Evolutionary conservation across 495 filamentous ascomycete species (phyloP), one percentile per base, ranked within the genome.

Genomic region (Geoglossum glabrum): DNA sequence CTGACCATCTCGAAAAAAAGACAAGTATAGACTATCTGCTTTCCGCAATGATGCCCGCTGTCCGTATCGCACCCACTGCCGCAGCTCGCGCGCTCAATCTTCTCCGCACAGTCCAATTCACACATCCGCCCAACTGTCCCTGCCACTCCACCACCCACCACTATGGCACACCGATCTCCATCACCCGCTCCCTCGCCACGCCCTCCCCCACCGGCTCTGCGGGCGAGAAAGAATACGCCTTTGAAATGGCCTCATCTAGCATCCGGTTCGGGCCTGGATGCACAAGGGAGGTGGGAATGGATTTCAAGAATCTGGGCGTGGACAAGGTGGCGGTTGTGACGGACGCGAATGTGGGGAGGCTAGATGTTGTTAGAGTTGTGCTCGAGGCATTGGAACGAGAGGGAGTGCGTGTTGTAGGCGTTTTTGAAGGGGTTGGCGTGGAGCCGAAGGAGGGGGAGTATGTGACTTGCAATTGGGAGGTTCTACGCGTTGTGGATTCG

Each of bases 271-370:
- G 92, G 0, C 85, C 86, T 0, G 92, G 92, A 3, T 82, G 80
- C n/a, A 98, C 92, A 15, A 83, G 85, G 67, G 92, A 98, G 70
- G 89, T 97, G n/a, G 92, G 92, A 60, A 98, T 98, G 92, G 92
- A 98, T 69, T 83, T 98, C 63, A 79, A 79, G 70, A 98, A 97
- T 66, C 79, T 98, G 77, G 82, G 83, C 17, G 79, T 82, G 1
- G 86, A 86, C 71, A 80, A 81, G 31, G 90, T 98, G 36, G 85
- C 86, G 65, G 81, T 98, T 25, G 88, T 98, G 21, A 97, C 92
- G 51, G 92, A 98, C 66, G 66, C 68, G 50, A 94, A 77, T 36
- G 86, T 98, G 9, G 69, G 74, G 62, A 79, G 84, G 64, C 72
- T 98, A 57, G 76, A 85, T 67, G 89, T 97, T 82, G 28, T 27